Evolutionary conservation across 495 filamentous ascomycete genomes (phyloP).

Genomic region (Hypoxylon cercidicola): DNA sequence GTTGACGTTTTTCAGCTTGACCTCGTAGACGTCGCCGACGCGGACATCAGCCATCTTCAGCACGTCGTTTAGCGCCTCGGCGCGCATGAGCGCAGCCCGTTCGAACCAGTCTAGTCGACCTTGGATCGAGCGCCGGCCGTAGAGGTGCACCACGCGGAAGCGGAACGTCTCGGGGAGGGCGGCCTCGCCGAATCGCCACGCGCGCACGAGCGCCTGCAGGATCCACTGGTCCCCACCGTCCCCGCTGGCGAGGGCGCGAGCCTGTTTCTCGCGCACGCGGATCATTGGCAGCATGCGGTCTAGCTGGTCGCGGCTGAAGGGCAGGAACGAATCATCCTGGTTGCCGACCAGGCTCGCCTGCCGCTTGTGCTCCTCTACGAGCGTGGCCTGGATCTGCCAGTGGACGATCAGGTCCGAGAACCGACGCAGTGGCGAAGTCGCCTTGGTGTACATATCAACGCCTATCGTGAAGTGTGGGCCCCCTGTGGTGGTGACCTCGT

Average conservation of each 20-base stretch:
- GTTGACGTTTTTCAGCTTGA: conserved; percentile 67
- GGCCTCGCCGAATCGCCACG: conserved; percentile 75
- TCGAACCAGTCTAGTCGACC: conserved; percentile 57
- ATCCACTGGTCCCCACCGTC: conserved; percentile 65
- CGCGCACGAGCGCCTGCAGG: conserved; percentile 76
- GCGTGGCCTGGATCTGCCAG: conserved; percentile 88
- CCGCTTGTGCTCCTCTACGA: conserved; percentile 72
- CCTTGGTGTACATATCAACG: conserved; percentile 75
- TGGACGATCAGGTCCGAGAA: conserved; percentile 86
- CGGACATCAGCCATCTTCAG: conserved; percentile 48
- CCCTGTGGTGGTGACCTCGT: conserved; percentile 60
- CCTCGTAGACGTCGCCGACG: conserved; percentile 67
- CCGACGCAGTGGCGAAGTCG: conserved; percentile 86
- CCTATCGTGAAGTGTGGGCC: conserved; percentile 70
- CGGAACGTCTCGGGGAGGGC: conserved; percentile 70
- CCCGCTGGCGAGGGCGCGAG: conserved; percentile 41
- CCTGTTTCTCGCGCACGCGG: conserved; percentile 60
- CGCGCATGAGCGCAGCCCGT: conserved; percentile 43
- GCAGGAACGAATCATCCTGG: conserved; percentile 58
- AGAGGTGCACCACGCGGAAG: conserved; percentile 56
- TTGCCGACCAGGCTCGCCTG: conserved; percentile 62
- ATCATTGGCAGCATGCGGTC: conserved; percentile 64
- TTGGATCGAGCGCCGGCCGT: conserved; percentile 17
- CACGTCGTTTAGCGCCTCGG: conserved; percentile 47
- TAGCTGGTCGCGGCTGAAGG: conserved; percentile 69